Percentiles rank a stretch among this genome's conserved stretches.
phyloP scores from a whole-genome alignment of 441 rosid species.

The Hura crepitans region DNA sequence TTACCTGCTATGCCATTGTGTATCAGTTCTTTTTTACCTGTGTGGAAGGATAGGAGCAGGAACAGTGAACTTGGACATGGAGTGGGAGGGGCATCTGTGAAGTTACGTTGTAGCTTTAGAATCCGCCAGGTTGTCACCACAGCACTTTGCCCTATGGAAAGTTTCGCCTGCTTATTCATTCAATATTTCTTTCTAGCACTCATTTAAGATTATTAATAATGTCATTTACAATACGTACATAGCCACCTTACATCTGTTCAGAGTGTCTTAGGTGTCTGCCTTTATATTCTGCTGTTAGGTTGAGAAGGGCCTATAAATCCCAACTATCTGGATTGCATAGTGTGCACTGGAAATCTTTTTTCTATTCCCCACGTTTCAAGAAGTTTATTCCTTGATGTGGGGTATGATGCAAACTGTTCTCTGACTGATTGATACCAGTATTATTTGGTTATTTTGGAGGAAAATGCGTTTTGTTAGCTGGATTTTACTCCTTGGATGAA shows the following conservation, averaged over 20 bases:
- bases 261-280: not conserved
- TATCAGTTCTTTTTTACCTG: not conserved
- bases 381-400: not conserved
- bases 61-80: not conserved
- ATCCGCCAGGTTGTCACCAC: not conserved
- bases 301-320: not conserved
- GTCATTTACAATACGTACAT: not conserved
- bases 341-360: not conserved
- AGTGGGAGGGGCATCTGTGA: not conserved
- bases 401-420: not conserved
- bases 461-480: not conserved
- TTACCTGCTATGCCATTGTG: not conserved
- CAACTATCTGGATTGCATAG: not conserved
- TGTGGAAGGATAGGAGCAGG: not conserved
- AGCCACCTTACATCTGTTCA: too few species aligned
- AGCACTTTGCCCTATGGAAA: not conserved
- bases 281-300: not conserved
- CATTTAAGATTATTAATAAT: not conserved
- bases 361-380: not conserved
- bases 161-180: slow-evolving; percentile 6
- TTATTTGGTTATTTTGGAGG: not conserved
- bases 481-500: not conserved
- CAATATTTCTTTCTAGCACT: not conserved
- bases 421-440: not conserved
- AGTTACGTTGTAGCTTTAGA: not conserved